Base-by-base conservation (phyloP, 345 rosid genomes). In the Punica granatum region DNA sequence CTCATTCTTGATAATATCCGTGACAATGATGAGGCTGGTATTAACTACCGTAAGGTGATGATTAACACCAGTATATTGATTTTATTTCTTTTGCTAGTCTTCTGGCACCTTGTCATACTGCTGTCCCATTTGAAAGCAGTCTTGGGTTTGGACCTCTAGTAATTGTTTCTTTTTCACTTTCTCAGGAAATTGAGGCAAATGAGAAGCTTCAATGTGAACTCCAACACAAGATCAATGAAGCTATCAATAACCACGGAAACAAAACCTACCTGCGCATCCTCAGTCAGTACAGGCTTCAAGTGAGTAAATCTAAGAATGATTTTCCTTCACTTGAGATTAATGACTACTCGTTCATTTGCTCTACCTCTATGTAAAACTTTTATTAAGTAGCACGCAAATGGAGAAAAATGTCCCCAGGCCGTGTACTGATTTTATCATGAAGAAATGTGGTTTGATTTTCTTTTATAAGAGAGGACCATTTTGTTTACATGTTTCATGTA, bases 1-100 rank as follows among this genome's bases (percentile, higher is more conserved):
- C 83, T 81, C 51, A 90, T 90, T 82, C 98, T 93, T 43, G 98
- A 93, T 83, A 90, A 93, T 76, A 89, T 93, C 72, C 89, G 96
- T 23, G 98, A 93, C 74, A 93, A 93, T 70, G 98, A 93, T 76
- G 98, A 93, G 78, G 86, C 94, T 48, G 94, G 94, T 66, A 75
- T 82, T 72, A 86, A 79, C 76, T 90, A 93, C 77, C 86, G 78
- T 58, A 83, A 85, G 90, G 98, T 92, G 75, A 76, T 62, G 68
- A 43, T 70, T 39, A 69, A 48, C 69, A 42, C 62, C 65, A 36
- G 7, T 66, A 28, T 34, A 58, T 49, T 61, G 39, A 28, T 60
- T 39, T 16, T 13, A 63, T 23, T 68, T 49, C 44, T 39, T 72
- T 26, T 64, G 51, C 13, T 33, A 10, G 49, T 43, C 54, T 69